Evolutionary conservation across 2,329 filamentous ascomycete species (phyloP).

Genomic region (Lecanicillium sp.): DNA sequence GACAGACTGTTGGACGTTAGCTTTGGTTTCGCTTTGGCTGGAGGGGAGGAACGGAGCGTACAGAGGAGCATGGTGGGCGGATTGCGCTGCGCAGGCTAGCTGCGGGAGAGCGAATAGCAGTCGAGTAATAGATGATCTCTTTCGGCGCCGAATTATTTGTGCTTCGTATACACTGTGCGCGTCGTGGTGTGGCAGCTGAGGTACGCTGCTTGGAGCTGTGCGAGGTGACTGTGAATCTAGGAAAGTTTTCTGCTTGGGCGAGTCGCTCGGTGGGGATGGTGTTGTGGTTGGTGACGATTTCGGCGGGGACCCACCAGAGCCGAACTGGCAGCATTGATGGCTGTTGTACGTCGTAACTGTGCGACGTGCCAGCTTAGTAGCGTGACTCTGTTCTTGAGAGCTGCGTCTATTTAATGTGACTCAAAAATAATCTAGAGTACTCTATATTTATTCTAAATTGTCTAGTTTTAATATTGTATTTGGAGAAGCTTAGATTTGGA

Average conservation of each 20-base stretch:
- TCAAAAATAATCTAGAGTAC: no score
- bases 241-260: conserved; percentile 1
- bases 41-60: conserved; percentile 25
- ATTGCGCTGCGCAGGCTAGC: conserved; percentile 1
- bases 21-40: conserved; percentile 4
- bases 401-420: no score
- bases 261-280: conserved; percentile 2
- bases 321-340: no score
- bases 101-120: background rate
- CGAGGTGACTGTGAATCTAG: conserved; percentile 1
- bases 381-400: background rate
- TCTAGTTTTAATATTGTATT: no score
- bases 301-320: background rate
- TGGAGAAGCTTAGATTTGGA: no score
- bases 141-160: background rate
- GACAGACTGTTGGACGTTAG: conserved; percentile 55
- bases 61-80: conserved; percentile 55
- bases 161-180: background rate
- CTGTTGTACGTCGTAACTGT: background rate
- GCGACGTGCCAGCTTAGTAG: background rate
- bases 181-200: background rate
- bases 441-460: no score
- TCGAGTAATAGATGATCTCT: background rate
- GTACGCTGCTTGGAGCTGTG: background rate
- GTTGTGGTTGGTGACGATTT: conserved; percentile 7